These are phyloP conservation scores for Globisporangium lucens DNA, from an alignment of 352 stramenopile species.

Conservation along the genomic window DNA sequence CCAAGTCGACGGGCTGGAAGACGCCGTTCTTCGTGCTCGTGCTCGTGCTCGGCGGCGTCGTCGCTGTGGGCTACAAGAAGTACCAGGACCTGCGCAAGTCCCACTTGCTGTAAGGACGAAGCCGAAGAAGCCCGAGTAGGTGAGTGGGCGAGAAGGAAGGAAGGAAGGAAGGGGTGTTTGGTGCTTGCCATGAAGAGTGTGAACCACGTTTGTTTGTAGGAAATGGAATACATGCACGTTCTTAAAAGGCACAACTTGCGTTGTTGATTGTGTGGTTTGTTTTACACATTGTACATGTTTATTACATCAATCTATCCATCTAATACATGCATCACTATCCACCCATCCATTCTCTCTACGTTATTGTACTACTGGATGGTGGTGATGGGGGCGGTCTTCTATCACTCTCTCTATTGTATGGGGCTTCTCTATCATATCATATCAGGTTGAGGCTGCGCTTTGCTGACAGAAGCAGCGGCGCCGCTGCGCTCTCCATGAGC, in stretches of 20 bases:
- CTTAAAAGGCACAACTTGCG: neutral
- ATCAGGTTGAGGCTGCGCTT: conserved; percentile 10
- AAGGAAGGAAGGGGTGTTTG: neutral
- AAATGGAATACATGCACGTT: neutral
- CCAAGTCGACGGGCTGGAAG: conserved; percentile 77
- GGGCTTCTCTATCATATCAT: conserved; percentile 4
- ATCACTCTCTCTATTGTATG: conserved; percentile 3
- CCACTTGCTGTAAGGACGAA: conserved; percentile 65
- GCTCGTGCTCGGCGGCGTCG: conserved; percentile 54
- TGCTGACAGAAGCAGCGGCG: neutral
- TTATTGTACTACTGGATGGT: neutral
- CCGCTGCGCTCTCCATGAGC: neutral
- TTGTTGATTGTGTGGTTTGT: neutral
- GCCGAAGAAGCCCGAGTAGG: neutral
- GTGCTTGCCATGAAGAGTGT: neutral
- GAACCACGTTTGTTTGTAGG: neutral
- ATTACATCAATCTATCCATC: conserved; percentile 6
- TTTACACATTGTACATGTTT: neutral
- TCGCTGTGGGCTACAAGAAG: conserved; percentile 78
- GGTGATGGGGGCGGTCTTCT: neutral
- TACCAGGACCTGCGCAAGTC: conserved; percentile 87
- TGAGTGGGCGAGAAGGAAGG: too few species aligned
- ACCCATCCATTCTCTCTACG: neutral
- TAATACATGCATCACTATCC: neutral
- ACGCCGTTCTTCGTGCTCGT: conserved; percentile 79